These are phyloP conservation scores for Microsporum ferrugineum DNA, from an alignment of 2,329 filamentous ascomycete species.

Conservation along the genomic window DNA sequence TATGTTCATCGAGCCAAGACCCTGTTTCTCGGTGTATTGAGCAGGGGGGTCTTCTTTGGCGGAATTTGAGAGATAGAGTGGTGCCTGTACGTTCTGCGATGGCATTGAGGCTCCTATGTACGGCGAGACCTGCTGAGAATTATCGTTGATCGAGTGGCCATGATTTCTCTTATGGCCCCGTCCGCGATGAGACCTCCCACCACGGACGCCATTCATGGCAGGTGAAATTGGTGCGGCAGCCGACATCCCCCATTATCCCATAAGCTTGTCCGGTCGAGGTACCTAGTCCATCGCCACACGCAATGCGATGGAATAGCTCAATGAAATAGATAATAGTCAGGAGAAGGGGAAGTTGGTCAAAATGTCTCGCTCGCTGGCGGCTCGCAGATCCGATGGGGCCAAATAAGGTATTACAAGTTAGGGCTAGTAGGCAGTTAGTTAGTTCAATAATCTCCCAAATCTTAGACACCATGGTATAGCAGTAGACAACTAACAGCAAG, in stretches of 20 bases:
- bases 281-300: background rate
- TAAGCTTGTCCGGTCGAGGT: background rate
- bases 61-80: background rate
- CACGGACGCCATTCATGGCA: conserved; percentile 13
- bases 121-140: background rate
- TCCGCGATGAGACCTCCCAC: conserved; percentile 9
- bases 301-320: background rate
- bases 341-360: background rate
- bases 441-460: background rate
- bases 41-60: background rate
- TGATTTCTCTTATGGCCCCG: conserved; percentile 10
- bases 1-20: background rate
- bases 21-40: background rate
- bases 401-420: no score
- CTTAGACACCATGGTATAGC: no score
- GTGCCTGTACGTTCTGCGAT: background rate
- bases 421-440: background rate
- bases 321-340: background rate
- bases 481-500: no score
- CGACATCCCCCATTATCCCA: conserved; percentile 15
- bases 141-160: conserved; percentile 1
- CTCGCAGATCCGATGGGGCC: no score
- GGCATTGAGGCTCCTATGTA: background rate
- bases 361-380: background rate
- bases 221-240: conserved; percentile 7